Evolutionary conservation across 177 flowering plant species (phyloP).

Genomic region (Vitis hybrid): DNA sequence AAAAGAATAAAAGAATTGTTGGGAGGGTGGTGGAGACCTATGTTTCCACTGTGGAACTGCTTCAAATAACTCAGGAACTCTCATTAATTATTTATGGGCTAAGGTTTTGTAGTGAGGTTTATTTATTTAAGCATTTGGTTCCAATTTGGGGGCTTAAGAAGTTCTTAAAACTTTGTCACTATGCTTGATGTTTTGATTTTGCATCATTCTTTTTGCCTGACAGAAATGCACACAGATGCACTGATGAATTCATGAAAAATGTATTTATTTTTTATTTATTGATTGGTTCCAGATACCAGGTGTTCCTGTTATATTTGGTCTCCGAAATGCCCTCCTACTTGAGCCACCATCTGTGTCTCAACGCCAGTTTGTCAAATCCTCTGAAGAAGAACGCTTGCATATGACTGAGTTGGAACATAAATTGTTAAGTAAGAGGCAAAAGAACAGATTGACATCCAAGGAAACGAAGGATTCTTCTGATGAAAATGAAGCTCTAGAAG

Average conservation of each 20-base stretch:
- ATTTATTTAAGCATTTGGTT: too few relatives aligned
- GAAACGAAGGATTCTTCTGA: constrained; percentile 26
- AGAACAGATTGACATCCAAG: constrained; percentile 15
- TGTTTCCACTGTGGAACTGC: too few relatives aligned
- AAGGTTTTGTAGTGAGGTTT: too few relatives aligned
- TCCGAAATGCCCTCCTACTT: constrained; percentile 66
- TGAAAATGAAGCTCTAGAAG: constrained; percentile 32
- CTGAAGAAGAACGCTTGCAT: constrained; percentile 69
- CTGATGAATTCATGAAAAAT: not conserved
- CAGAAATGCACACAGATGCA: too few relatives aligned
- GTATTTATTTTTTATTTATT: not conserved
- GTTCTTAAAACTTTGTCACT: too few relatives aligned
- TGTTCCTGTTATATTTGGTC: constrained; percentile 71
- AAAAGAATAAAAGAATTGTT: too few relatives aligned
- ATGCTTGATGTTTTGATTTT: too few relatives aligned
- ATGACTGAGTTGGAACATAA: constrained; percentile 57
- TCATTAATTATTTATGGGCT: too few relatives aligned
- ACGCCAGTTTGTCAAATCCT: constrained; percentile 51
- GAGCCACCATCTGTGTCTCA: constrained; percentile 70
- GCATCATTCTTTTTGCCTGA: too few relatives aligned
- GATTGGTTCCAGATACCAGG: constrained; percentile 59
- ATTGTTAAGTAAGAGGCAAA: constrained; percentile 38
- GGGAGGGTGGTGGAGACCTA: too few relatives aligned
- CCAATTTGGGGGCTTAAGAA: too few relatives aligned
- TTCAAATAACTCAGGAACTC: too few relatives aligned